A percentile compares a stretch with the other conserved stretches of the same genome.
Conservation (phyloP, 305 asterid genomes). For the Fraxinus dipetala region DNA sequence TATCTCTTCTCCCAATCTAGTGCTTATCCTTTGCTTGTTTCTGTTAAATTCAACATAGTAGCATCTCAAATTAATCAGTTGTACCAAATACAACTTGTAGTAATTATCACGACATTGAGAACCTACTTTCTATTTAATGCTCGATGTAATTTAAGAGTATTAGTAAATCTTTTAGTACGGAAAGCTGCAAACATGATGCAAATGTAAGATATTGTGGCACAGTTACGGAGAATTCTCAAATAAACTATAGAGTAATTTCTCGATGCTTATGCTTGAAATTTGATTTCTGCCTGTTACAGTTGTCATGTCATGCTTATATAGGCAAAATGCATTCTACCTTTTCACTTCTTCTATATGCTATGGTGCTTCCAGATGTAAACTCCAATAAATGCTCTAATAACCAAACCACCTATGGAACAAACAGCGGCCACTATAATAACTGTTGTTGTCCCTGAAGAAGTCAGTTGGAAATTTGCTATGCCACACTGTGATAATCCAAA, state of each 20-base stretch:
- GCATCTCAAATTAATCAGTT: background rate
- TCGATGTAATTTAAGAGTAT: background rate
- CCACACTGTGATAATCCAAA: constrained; percentile 30
- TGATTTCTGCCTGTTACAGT: background rate
- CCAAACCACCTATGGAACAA: no score
- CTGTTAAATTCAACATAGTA: constrained; percentile 31
- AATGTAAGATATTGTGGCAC: background rate
- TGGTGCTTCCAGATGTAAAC: no score
- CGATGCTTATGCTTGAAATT: no score
- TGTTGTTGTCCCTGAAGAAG: constrained; percentile 34
- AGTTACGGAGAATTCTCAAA: background rate
- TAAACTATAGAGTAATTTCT: constrained; percentile 6
- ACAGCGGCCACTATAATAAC: constrained; percentile 20
- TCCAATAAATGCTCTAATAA: no score
- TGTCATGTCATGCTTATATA: background rate
- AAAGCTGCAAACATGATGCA: background rate
- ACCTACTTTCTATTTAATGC: background rate
- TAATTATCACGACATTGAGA: background rate
- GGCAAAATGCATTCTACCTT: constrained; percentile 31
- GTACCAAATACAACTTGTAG: background rate
- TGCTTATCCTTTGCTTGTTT: constrained; percentile 54
- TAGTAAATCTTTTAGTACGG: background rate
- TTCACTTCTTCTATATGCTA: constrained; percentile 43
- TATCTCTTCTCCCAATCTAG: constrained; percentile 79
- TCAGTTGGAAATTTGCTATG: background rate